Base-by-base conservation (phyloP, 164 flowering plant genomes). In the Vitis labrusca region DNA sequence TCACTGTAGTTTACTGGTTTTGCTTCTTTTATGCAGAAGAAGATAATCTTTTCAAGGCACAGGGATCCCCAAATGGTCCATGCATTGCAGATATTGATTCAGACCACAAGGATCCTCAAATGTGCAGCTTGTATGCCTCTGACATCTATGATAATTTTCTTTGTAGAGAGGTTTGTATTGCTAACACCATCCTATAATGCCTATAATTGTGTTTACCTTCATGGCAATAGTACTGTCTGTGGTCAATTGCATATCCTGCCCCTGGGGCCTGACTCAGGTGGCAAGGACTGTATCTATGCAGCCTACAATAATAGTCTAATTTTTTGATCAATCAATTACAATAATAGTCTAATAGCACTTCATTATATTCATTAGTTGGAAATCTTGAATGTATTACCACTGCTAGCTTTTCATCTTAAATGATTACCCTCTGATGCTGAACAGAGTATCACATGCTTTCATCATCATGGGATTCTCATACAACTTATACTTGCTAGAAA, bases 91-190 rank as follows among this genome's bases (percentile, higher is more conserved):
- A 85, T 71, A 83, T 86, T 62, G 88, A 85, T 73, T 77, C 80
- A 50, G 71, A 78, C 30, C 37, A 75, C 52, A 77, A 77, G 72
- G 85, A 83, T 80, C 87, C 87, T 61, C 79, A 51, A 70, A 68
- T 68, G 52, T 86, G 88, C 66, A 74, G 83, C 74, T 63, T 74
- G 30, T 86, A 86, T 76, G 90, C 84, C 23, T 65, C 78, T 63
- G 83, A 80, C 51, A 85, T 86, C 61, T 80, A 83, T 63, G 48
- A 66, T 10, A 76, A 67, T 51, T 60, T 66, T n/a, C 74, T 65
- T 15, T 73, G 76, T 30, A 60, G 57, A 59, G 88, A 87, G 91
- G 91, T 85, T 71, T 52, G 85, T 78, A 29, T 52, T 57, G 63
- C 68, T 37, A 37, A 37, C 30, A 14, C 44, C 23, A 6, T 53